Percentiles rank a stretch among this genome's conserved stretches.
Evolutionary conservation across 306 rosid species (phyloP).

Genomic region (Cicer bijugum): DNA sequence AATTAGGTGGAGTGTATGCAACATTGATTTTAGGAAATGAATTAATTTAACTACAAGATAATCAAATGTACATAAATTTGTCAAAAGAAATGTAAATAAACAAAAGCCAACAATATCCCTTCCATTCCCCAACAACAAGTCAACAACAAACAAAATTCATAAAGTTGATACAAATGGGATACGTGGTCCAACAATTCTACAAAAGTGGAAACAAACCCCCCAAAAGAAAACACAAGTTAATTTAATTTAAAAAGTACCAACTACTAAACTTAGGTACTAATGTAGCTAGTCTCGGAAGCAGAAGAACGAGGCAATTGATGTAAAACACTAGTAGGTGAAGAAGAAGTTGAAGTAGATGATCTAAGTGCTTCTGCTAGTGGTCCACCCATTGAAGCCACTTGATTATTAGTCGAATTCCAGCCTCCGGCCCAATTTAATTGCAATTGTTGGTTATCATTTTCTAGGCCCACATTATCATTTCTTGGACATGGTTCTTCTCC

Average conservation of each 20-base stretch:
- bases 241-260: neutral
- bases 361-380: constrained; percentile 95
- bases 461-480: constrained; percentile 49
- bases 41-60: neutral
- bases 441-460: constrained; percentile 41
- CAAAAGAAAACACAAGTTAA: constrained; percentile 1
- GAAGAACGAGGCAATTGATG: constrained; percentile 72
- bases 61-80: neutral
- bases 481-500: constrained; percentile 48
- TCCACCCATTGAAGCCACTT: constrained; percentile 90
- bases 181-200: constrained; percentile 37
- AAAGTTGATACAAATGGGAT: constrained; percentile 16
- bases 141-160: constrained; percentile 17
- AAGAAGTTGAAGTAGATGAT: constrained; percentile 66
- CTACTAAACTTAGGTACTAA: constrained; percentile 51
- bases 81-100: neutral
- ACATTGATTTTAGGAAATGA: neutral
- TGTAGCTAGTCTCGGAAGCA: constrained; percentile 61
- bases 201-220: constrained; percentile 1
- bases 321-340: constrained; percentile 85
- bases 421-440: constrained; percentile 76
- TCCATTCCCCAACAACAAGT: constrained; percentile 5
- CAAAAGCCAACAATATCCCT: constrained; percentile 1
- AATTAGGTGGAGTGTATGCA: neutral
- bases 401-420: constrained; percentile 68